These are phyloP conservation scores for Termitomyces sp. DNA, from an alignment of 768 basidiomycete genomes.

Conservation along the genomic window DNA sequence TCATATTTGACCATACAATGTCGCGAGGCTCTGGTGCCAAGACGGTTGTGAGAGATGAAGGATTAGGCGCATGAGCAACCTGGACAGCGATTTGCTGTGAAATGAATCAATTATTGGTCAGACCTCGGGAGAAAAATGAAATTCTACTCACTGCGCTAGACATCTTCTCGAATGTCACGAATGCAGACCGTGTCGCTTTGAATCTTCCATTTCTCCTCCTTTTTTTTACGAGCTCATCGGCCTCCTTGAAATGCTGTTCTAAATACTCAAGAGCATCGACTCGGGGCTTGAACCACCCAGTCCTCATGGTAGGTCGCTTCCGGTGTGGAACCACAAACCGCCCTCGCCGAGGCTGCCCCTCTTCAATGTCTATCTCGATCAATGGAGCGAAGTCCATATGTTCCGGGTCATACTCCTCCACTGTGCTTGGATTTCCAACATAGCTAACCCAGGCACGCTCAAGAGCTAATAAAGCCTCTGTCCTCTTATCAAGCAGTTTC, in stretches of 20 bases:
- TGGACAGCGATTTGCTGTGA: slow-evolving; percentile 83
- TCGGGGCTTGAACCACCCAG: slow-evolving; percentile 65
- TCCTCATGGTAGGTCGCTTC: slow-evolving; percentile 69
- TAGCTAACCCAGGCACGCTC: slow-evolving; percentile 87
- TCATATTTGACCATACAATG: slow-evolving; percentile 91
- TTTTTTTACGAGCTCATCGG: slow-evolving; percentile 79
- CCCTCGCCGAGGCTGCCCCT: slow-evolving; percentile 40
- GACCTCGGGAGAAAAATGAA: not conserved
- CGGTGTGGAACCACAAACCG: slow-evolving; percentile 71
- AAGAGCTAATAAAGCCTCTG: slow-evolving; percentile 69
- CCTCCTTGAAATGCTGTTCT: slow-evolving; percentile 70
- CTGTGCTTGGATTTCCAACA: slow-evolving; percentile 88
- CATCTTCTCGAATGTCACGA: slow-evolving; percentile 96
- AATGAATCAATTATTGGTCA: not conserved
- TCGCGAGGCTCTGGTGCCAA: slow-evolving; percentile 93
- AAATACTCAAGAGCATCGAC: slow-evolving; percentile 91
- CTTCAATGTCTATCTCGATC: slow-evolving; percentile 47
- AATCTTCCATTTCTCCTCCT: slow-evolving; percentile 69
- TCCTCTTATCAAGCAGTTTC: slow-evolving; percentile 69
- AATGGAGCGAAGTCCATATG: slow-evolving; percentile 40
- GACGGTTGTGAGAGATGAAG: slow-evolving; percentile 59
- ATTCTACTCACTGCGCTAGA: slow-evolving; percentile 70
- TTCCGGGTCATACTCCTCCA: slow-evolving; percentile 77
- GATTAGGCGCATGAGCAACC: slow-evolving; percentile 67
- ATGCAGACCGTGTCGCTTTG: slow-evolving; percentile 78